Base-by-base conservation (phyloP, 2,329 filamentous ascomycete species). In the Ustulina deusta region DNA sequence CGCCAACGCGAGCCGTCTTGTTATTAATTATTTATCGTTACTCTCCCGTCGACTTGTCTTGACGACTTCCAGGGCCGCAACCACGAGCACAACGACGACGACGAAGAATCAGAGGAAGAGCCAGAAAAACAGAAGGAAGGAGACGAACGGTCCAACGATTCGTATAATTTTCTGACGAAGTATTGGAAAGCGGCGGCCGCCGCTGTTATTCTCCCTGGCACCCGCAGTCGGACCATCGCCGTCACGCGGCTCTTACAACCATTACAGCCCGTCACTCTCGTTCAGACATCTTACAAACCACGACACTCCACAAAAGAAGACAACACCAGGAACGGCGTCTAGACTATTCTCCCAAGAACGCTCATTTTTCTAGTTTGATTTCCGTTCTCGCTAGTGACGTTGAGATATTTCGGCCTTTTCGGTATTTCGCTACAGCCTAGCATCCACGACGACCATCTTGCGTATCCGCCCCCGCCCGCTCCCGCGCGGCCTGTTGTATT, bases 321-420 rank as follows among this genome's bases (percentile, higher is more conserved):
- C 54, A n/a, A 29, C 22, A 17, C 36, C 44, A 22, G 27, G 54
- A 44, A 57, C 42, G 7, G 20, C 27, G 22, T 52, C 32, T 6
- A 40, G 36, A 27, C 54, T 32, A 27, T 48, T 32, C 40, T 25
- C 17, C 6, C 38, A 40, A 58, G 42, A 40, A 54, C 66, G 55
- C 60, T 60, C 65, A 46, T 67, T 61, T 44, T 27, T 44, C 36
- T 22, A 2, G 9, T 13, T 60, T 40, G 55, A 36, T 51, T 5
- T 44, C n/a, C 7, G 13, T 40, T 61, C 13, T 46, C 29, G 49
- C 29, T 38, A 13, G 55, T 34, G n/a, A 20, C n/a, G n/a, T 6
- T 22, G 25, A 49, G n/a, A 46, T 2, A 29, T 58, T 36, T 42
- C 48, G 27, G 46, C 22, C 44, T 38, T 29, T n/a, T 22, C 15